Base-by-base conservation (phyloP, 495 filamentous ascomycete species). In the Lophiostoma macrostomum region DNA sequence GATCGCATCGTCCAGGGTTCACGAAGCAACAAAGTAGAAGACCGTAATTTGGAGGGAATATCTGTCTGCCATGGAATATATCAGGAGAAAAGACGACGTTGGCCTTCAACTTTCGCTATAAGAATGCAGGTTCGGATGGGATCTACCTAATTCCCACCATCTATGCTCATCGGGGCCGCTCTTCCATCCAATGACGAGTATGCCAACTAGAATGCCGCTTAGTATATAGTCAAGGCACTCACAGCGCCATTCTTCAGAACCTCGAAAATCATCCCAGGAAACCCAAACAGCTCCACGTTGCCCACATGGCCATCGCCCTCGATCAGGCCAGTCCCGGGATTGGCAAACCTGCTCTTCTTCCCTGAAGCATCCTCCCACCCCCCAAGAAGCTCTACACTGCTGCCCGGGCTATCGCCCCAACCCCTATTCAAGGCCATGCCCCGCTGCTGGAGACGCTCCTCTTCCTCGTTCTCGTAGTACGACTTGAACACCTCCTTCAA, bases 351-450 rank as follows among this genome's bases (percentile, higher is more conserved):
- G 24, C 52, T 81, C 85, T 53, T 95, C 87, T 71, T 94, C 87
- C 87, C 90, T 91, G 1, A 88, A 85, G 10, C 90, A 87, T 93
- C 88, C 71, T 95, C 88, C 89, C 91, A 93, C 0, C 90, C 90
- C 11, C 91, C 88, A 0, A 96, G 75, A 37, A 96, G 76, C 71
- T 98, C 90, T 55, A 85, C 84, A 63, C 90, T 93, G 67, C 88
- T 91, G 31, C 94, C 86, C 0, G 91, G 90, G 47, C 88, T 94
- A 64, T 95, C 88, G 13, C 88, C 90, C 84, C 87, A 91, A 11
- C 88, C 91, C 47, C 93, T 74, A 61, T 94, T 94, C 30, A 95
- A 71, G 16, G 91, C 82, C 88, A 96, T 95, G 1, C 84, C 86
- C 22, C 85, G 72, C 64, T 88, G 87, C 36, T 81, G 73, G 37